A percentile compares a stretch with the other conserved stretches of the same genome.
Conservation (phyloP, 2,329 filamentous ascomycete genomes). For the Camillea tinctor region DNA sequence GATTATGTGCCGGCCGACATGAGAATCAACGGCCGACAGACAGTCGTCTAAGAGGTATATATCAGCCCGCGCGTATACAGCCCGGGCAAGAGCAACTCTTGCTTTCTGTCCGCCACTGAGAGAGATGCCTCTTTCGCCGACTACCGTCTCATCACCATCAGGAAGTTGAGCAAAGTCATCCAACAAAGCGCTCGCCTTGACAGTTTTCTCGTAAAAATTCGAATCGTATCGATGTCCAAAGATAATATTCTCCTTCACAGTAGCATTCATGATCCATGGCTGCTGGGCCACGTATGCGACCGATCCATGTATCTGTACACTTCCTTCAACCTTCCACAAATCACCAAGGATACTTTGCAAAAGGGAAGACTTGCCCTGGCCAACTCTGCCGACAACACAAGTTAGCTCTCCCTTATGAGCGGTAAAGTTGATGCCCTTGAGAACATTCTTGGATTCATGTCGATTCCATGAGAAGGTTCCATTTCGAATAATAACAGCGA, state of each 20-base stretch:
- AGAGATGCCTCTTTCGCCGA: constrained; percentile 95
- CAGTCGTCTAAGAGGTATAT: constrained; percentile 94
- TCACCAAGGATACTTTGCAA: constrained; percentile 87
- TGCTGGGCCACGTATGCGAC: constrained; percentile 92
- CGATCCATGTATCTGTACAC: constrained; percentile 77
- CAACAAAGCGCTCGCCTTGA: constrained; percentile 84
- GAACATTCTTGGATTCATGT: constrained; percentile 66
- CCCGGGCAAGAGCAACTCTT: constrained; percentile 84
- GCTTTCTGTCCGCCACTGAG: constrained; percentile 96
- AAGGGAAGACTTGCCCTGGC: constrained; percentile 90
- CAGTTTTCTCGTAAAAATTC: constrained; percentile 88
- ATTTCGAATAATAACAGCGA: constrained; percentile 79
- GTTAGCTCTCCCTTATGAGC: constrained; percentile 91
- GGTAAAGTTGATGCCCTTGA: constrained; percentile 83
- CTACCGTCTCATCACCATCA: constrained; percentile 94
- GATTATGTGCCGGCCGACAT: constrained; percentile 92
- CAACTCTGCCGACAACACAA: constrained; percentile 92
- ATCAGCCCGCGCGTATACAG: constrained; percentile 95
- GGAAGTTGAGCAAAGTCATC: constrained; percentile 92
- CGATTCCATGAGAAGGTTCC: constrained; percentile 95
- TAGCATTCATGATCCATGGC: constrained; percentile 97
- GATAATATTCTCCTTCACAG: constrained; percentile 93
- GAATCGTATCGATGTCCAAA: constrained; percentile 95
- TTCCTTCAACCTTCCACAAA: constrained; percentile 82
- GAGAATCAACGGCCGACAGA: constrained; percentile 95